These are phyloP conservation scores for Metarhizium guizhouense DNA, from an alignment of 2,329 filamentous ascomycete species.

Conservation along the genomic window DNA sequence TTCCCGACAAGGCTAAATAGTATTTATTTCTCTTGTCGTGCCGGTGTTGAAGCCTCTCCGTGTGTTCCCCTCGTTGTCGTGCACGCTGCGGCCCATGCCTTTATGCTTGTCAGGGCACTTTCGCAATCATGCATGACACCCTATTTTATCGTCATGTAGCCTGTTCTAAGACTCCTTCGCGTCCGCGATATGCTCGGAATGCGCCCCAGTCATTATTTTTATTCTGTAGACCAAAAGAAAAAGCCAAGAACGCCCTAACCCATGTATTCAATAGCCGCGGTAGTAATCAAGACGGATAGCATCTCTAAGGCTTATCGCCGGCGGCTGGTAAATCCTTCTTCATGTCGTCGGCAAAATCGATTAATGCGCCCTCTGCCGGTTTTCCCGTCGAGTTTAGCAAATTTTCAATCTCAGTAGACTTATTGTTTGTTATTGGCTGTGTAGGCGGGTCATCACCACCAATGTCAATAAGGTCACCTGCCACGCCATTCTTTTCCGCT, in stretches of 20 bases:
- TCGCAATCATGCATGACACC: not conserved
- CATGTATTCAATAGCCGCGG: not conserved
- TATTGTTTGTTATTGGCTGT: not conserved
- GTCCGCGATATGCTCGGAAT: not conserved
- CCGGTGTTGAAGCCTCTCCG: slow-evolving; percentile 5
- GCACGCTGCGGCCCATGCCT: not conserved
- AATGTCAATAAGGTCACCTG: slow-evolving; percentile 47
- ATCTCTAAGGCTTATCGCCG: not conserved
- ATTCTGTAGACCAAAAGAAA: not conserved
- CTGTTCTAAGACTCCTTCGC: not conserved
- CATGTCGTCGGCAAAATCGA: slow-evolving; percentile 49
- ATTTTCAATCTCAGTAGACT: slow-evolving; percentile 29
- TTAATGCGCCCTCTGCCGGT: slow-evolving; percentile 37
- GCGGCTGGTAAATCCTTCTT: slow-evolving; percentile 36
- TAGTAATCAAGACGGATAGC: not conserved
- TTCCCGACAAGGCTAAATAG: not conserved
- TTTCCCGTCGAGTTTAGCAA: slow-evolving; percentile 40
- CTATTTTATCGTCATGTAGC: not conserved
- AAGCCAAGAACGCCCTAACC: slow-evolving; percentile 4
- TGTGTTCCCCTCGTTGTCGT: not conserved
- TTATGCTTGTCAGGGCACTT: not conserved
- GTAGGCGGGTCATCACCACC: slow-evolving; percentile 24
- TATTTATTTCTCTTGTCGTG: not conserved
- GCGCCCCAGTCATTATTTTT: not conserved
- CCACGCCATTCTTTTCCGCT: slow-evolving; percentile 9